Percentiles rank a stretch among this genome's conserved stretches.
phyloP scores from a whole-genome alignment of 805 yeast genomes.

The Middelhovenomyces tepae region DNA sequence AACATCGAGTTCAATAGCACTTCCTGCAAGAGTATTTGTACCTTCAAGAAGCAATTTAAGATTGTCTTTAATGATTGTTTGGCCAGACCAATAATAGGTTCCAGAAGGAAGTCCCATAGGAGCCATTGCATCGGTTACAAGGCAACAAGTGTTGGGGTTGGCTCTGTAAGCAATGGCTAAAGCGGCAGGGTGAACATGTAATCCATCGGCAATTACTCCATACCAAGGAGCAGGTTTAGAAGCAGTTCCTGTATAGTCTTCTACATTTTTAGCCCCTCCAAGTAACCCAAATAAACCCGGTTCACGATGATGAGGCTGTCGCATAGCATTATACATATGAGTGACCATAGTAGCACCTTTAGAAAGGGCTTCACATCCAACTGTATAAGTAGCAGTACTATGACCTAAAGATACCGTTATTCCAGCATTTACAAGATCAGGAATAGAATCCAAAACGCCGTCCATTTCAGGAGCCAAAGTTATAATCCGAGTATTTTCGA shows the following conservation, averaged over 20 bases:
- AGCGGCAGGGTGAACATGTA: slow-evolving; percentile 50
- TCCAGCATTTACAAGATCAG: slow-evolving; percentile 27
- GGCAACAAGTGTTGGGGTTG: slow-evolving; percentile 43
- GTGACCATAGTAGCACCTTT: slow-evolving; percentile 54
- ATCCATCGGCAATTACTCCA: slow-evolving; percentile 51
- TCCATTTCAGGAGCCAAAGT: slow-evolving; percentile 47
- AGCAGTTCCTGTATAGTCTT: slow-evolving; percentile 4
- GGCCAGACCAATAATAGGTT: slow-evolving; percentile 42
- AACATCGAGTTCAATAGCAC: slow-evolving; percentile 46
- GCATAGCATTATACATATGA: slow-evolving; percentile 56
- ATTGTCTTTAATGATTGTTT: slow-evolving; percentile 41
- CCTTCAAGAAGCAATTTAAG: slow-evolving; percentile 39
- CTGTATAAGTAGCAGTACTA: slow-evolving; percentile 31
- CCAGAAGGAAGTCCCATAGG: slow-evolving; percentile 51
- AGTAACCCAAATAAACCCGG: slow-evolving; percentile 48
- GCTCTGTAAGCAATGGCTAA: slow-evolving; percentile 42
- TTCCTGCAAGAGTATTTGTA: slow-evolving; percentile 52
- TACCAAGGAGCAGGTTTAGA: slow-evolving; percentile 20
- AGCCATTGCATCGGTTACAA: slow-evolving; percentile 54
- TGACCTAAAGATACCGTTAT: slow-evolving; percentile 41
- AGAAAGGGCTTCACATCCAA: slow-evolving; percentile 34
- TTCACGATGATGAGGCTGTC: slow-evolving; percentile 48
- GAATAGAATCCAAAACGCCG: slow-evolving; percentile 38
- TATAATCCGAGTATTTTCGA: slow-evolving; percentile 29
- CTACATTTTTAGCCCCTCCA: slow-evolving; percentile 24